Evolutionary conservation across 164 flowering plant species (phyloP), one percentile per base, ranked within the genome.

Genomic region (Platanus orientalis): DNA sequence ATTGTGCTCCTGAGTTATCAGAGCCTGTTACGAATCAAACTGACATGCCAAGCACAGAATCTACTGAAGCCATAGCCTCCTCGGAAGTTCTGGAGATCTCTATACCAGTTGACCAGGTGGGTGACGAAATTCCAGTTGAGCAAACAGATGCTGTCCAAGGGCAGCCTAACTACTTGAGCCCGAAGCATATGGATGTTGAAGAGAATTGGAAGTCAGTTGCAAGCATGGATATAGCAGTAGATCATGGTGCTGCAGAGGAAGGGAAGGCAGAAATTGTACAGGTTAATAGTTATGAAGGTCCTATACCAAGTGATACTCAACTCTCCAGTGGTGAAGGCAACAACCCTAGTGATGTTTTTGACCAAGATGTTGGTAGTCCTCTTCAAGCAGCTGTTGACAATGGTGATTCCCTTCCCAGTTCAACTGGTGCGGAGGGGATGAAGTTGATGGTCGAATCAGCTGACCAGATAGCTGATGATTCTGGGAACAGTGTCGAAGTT

Each of bases 1-100:
- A 75, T 62, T 75, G 12, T 40, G 80, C 73, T 59, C 66, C 44
- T 19, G 71, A 72, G 64, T 54, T 70, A 60, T 69, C 75, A 12
- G 69, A 65, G 34, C 72, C 71, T 10, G 65, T 61, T 42, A 69
- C 57, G 11, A 67, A 56, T 40, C 63, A 58, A 56, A 44, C 60
- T 42, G 61, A 53, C 30, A 42, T 23, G 36, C 57, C 58, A 34
- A 63, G 42, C 12, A 29, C 61, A 20, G 73, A 64, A 57, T 25
- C 34, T 26, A 23, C 57, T 23, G 68, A 65, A 24, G 56, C 57
- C 20, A 29, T 39, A 26, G 36, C 30, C 16, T 39, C 69, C 3
- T 34, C 58, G 6, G 70, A 63, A 36, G 60, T 63, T 13, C 51
- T 34, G 26, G 57, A 24, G 20, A 28, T 29, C 54, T 63, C 59